These are phyloP conservation scores for Pisolithus sp. DNA, from an alignment of 768 basidiomycete genomes.

Conservation along the genomic window DNA sequence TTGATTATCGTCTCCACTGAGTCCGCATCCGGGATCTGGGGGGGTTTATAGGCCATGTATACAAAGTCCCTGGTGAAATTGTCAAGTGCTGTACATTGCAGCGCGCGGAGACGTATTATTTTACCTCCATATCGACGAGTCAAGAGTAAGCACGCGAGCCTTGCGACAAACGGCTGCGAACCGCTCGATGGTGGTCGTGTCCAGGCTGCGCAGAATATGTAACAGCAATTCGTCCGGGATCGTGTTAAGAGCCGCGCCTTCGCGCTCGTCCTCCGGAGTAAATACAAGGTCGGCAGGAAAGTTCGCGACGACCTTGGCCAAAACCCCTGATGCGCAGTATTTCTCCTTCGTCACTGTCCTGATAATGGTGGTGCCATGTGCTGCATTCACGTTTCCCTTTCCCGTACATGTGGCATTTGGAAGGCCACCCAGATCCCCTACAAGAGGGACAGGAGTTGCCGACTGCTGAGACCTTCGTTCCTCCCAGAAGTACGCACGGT, in stretches of 20 bases:
- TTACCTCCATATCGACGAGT: constrained; percentile 72
- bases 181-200: constrained; percentile 63
- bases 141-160: constrained; percentile 65
- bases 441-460: constrained; percentile 1
- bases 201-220: constrained; percentile 57
- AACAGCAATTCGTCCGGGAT: constrained; percentile 78
- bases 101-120: constrained; percentile 8
- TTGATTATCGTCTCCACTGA: constrained; percentile 44
- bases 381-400: constrained; percentile 49
- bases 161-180: constrained; percentile 72
- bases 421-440: constrained; percentile 38
- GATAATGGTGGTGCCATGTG: constrained; percentile 69
- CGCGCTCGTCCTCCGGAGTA: constrained; percentile 61
- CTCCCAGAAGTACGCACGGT: constrained; percentile 57
- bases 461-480: constrained; percentile 32
- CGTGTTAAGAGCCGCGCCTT: constrained; percentile 45
- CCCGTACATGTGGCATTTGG: constrained; percentile 79
- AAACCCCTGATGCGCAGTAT: constrained; percentile 28
- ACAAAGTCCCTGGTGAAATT: constrained; percentile 52
- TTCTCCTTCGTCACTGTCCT: constrained; percentile 35
- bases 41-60: constrained; percentile 58
- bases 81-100: constrained; percentile 3
- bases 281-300: constrained; percentile 53
- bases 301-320: constrained; percentile 41
- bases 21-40: constrained; percentile 58